phyloP scores from a whole-genome alignment of 768 basidiomycete species.

The Auricularia sp. region DNA sequence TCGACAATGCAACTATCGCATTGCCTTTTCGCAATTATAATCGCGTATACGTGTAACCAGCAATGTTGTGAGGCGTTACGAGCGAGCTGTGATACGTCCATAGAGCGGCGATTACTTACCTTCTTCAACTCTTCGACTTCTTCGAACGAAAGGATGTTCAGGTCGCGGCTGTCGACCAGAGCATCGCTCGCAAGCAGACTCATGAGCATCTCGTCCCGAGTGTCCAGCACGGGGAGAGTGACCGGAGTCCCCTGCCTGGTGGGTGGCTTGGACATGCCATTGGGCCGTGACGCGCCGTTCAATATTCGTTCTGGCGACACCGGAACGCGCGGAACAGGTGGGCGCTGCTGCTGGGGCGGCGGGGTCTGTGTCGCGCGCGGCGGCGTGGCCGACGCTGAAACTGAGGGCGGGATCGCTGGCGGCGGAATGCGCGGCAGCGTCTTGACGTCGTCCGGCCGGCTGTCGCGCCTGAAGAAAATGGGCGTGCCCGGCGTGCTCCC shows the following conservation, averaged over 20 bases:
- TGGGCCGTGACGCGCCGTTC: neutral
- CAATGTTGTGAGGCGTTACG: too few relatives aligned
- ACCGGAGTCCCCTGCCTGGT: neutral
- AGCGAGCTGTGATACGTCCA: too few relatives aligned
- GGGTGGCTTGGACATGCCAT: neutral
- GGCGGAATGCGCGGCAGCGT: neutral
- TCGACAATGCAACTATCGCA: too few relatives aligned
- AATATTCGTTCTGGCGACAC: neutral
- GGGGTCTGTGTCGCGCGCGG: neutral
- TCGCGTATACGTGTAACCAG: too few relatives aligned
- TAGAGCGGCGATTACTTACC: constrained; percentile 26
- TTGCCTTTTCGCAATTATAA: too few relatives aligned
- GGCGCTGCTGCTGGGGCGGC: neutral
- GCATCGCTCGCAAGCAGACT: constrained; percentile 90
- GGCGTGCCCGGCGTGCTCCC: constrained; percentile 24
- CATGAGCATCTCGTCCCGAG: constrained; percentile 77
- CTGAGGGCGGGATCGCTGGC: neutral
- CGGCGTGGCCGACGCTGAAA: neutral
- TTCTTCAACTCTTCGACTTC: constrained; percentile 64
- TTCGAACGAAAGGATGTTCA: constrained; percentile 64
- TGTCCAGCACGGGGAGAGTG: constrained; percentile 29
- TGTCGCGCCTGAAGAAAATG: constrained; percentile 27
- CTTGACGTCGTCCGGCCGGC: neutral
- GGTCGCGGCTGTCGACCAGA: constrained; percentile 80
- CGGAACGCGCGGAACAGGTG: neutral